Conservation (phyloP, 129 eudicot genomes). For the Helianthus tuberosus region DNA sequence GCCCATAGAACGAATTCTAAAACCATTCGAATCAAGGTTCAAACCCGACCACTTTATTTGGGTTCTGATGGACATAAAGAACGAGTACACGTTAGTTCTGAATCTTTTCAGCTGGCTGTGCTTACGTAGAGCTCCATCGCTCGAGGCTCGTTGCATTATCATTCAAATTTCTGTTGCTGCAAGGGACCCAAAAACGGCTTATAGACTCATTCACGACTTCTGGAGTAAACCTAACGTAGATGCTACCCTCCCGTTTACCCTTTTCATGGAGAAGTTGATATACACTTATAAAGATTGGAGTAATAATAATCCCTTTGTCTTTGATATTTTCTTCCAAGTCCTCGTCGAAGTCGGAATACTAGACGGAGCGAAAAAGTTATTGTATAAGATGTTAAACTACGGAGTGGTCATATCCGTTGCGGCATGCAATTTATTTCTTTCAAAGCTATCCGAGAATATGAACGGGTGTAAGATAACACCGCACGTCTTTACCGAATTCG, state of each 20-base stretch:
- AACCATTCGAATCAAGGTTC: slow-evolving; percentile 74
- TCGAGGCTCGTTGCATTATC: slow-evolving; percentile 85
- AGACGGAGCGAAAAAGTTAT: slow-evolving; percentile 63
- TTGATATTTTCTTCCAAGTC: slow-evolving; percentile 83
- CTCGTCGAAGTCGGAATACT: slow-evolving; percentile 70
- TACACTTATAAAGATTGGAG: slow-evolving; percentile 97
- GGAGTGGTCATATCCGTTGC: slow-evolving; percentile 72
- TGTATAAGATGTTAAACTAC: slow-evolving; percentile 70
- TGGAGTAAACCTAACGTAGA: slow-evolving; percentile 67
- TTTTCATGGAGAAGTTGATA: slow-evolving; percentile 71
- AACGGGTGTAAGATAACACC: slow-evolving; percentile 45
- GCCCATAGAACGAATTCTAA: slow-evolving; percentile 53
- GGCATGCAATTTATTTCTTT: slow-evolving; percentile 71
- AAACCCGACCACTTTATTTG: slow-evolving; percentile 84
- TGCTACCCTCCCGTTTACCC: slow-evolving; percentile 50
- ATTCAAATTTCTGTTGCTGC: slow-evolving; percentile 84
- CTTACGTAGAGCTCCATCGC: slow-evolving; percentile 61
- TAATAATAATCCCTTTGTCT: slow-evolving; percentile 63
- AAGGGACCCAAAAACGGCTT: slow-evolving; percentile 54
- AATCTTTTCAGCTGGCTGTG: slow-evolving; percentile 77
- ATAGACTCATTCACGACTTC: slow-evolving; percentile 56
- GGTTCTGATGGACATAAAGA: slow-evolving; percentile 83
- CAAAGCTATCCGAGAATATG: slow-evolving; percentile 45
- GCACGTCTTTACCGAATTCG: slow-evolving; percentile 53
- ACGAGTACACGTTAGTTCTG: slow-evolving; percentile 65